Percentiles rank a stretch among this genome's conserved stretches.
Evolutionary conservation across 2,329 filamentous ascomycete genomes (phyloP).

Genomic region (Purpureocillium takamizusanense): DNA sequence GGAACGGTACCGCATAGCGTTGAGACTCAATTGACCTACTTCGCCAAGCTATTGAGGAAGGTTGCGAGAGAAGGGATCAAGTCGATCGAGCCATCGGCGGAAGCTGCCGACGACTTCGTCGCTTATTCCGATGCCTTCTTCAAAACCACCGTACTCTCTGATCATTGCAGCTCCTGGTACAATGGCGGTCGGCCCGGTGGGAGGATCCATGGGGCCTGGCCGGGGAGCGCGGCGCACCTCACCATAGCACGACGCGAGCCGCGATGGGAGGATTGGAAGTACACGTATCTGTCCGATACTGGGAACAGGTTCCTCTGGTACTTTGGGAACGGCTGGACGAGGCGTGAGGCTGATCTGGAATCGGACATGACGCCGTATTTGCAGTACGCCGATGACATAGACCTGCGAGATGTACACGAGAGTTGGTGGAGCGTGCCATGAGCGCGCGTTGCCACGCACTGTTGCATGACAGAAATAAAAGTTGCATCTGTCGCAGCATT

Average conservation of each 20-base stretch:
- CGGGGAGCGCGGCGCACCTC: slow-evolving; percentile 55
- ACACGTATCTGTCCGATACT: slow-evolving; percentile 32
- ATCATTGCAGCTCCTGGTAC: slow-evolving; percentile 63
- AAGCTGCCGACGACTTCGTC: slow-evolving; percentile 55
- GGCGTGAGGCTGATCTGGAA: slow-evolving; percentile 43
- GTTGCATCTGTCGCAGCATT: too few species aligned
- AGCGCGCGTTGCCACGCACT: too few species aligned
- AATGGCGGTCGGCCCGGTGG: slow-evolving; percentile 56
- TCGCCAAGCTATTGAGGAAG: slow-evolving; percentile 60
- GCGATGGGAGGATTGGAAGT: slow-evolving; percentile 47
- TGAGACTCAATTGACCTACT: slow-evolving; percentile 57
- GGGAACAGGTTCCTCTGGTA: slow-evolving; percentile 50
- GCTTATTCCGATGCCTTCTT: slow-evolving; percentile 51
- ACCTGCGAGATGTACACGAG: slow-evolving; percentile 57
- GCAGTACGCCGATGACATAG: slow-evolving; percentile 41
- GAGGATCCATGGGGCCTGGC: slow-evolving; percentile 61
- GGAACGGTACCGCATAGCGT: slow-evolving; percentile 60
- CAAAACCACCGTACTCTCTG: slow-evolving; percentile 42
- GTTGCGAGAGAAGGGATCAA: slow-evolving; percentile 56
- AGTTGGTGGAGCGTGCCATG: slow-evolving; percentile 50
- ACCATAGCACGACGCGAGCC: slow-evolving; percentile 47
- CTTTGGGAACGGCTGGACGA: slow-evolving; percentile 60
- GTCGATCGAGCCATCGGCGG: slow-evolving; percentile 44
- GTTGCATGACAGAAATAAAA: too few species aligned
- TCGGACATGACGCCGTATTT: slow-evolving; percentile 58